Conservation (phyloP, 2,329 filamentous ascomycete species). For the Lecanicillium sp. region DNA sequence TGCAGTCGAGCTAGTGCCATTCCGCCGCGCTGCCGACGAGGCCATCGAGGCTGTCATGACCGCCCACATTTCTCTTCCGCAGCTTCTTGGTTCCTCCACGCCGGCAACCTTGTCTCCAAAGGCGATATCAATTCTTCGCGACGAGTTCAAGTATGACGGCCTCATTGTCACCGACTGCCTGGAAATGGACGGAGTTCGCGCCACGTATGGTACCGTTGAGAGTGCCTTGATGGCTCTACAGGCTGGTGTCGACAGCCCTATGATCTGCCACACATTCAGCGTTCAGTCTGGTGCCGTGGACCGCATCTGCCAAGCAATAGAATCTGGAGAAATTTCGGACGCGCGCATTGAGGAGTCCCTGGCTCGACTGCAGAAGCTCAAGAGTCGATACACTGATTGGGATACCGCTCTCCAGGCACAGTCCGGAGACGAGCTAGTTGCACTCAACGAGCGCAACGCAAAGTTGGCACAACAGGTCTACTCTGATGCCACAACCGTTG, state of each 20-base stretch:
- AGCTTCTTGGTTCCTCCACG: conserved; percentile 12
- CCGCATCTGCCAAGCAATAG: conserved; percentile 14
- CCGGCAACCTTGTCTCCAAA: conserved; percentile 18
- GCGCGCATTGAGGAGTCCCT: conserved; percentile 14
- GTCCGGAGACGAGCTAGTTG: conserved; percentile 5
- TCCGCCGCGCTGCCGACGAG: conserved; percentile 12
- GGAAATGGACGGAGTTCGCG: conserved; percentile 19
- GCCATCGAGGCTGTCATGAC: conserved; percentile 21
- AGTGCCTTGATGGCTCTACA: conserved; percentile 16
- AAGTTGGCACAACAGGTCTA: conserved; percentile 13
- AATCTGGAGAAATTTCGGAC: conserved; percentile 10
- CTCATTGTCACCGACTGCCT: conserved; percentile 19
- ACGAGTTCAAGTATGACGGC: conserved; percentile 14
- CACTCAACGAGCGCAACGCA: conserved; percentile 11
- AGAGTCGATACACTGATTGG: conserved; percentile 16
- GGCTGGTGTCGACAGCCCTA: conserved; percentile 19
- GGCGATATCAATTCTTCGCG: conserved; percentile 14
- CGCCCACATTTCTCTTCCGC: conserved; percentile 18
- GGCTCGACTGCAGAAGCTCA: conserved; percentile 12
- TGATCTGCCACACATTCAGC: conserved; percentile 20
- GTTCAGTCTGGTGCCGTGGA: conserved; percentile 17
- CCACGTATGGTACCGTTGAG: conserved; percentile 16
- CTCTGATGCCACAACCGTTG: conserved; percentile 14
- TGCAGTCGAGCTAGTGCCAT: conserved; percentile 15
- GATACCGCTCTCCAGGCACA: conserved; percentile 11